Evolutionary conservation across 2,329 filamentous ascomycete genomes (phyloP), one percentile per base, ranked within the genome.

Genomic region (Cordyceps militaris): DNA sequence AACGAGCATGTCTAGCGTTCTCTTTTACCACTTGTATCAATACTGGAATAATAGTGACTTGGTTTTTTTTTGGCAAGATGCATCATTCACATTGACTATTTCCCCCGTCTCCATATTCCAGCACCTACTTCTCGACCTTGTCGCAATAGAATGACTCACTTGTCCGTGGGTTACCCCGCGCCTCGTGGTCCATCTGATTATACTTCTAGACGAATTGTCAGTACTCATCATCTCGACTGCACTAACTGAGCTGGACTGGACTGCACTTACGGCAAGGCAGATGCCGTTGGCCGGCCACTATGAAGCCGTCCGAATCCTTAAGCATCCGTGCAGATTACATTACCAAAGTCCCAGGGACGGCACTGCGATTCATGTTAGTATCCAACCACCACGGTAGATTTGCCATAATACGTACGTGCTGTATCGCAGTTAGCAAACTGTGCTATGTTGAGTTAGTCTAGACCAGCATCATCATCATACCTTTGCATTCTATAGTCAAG

Each of bases 1-100:
- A 48, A 14, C 30, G 44, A 56, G 32, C 53, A 42, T 56, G 24
- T 56, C 10, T 42, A 48, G 32, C 53, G 49, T 56, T 48, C n/a
- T 42, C 34, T 55, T 28, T 26, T n/a, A 7, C 6, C 34, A 32
- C 28, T 40, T 56, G 43, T 55, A 46, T 36, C 21, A 46, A 47
- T 8, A 47, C 19, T 16, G 8, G 34, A 47, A 38, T 13, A 38
- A 55, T 40, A 23, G 30, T 47, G 16, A 46, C 32, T 40, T 47
- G 16, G 36, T 23, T 40, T 24, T 19, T 38, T 16, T 38, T 38
- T 38, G 36, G 21, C n/a, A 28, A 14, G 6, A 13, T 38, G 42
- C 21, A 13, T 46, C 6, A 16, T 47, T 47, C 10, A 21, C 14
- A 26, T 34, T 14, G 14, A 2, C 38, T 9, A 9, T 11, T 42